A percentile compares a stretch with the other conserved stretches of the same genome.
Conservation (phyloP, 805 yeast species). For the Candida stauntonica region DNA sequence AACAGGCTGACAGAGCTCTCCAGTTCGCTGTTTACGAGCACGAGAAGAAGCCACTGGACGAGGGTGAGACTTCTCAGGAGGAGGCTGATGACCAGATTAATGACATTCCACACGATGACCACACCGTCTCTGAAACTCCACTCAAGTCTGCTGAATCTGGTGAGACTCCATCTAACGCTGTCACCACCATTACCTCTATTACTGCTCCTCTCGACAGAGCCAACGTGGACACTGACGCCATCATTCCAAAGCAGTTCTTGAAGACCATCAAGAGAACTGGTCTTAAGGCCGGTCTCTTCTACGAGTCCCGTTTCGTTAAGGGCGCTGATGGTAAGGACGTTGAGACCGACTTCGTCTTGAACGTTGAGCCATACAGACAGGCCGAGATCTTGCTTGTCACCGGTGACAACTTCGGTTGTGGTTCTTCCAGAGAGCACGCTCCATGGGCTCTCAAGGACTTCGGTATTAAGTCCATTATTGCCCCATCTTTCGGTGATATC, state of each 20-base stretch:
- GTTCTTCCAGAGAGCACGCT: slow-evolving; percentile 98
- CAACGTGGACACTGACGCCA: slow-evolving; percentile 97
- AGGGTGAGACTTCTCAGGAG: slow-evolving; percentile 45
- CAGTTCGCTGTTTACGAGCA: slow-evolving; percentile 71
- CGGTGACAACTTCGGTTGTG: slow-evolving; percentile 98
- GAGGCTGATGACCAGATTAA: slow-evolving; percentile 50
- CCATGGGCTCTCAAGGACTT: slow-evolving; percentile 99
- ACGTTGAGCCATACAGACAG: slow-evolving; percentile 74
- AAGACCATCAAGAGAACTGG: slow-evolving; percentile 98
- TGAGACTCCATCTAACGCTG: slow-evolving; percentile 59
- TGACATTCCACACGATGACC: slow-evolving; percentile 58
- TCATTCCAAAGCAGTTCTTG: slow-evolving; percentile 96
- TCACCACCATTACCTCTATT: slow-evolving; percentile 70
- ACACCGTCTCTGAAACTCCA: slow-evolving; percentile 35
- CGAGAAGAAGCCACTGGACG: slow-evolving; percentile 58
- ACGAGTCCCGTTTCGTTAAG: slow-evolving; percentile 78
- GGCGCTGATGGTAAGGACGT: slow-evolving; percentile 66
- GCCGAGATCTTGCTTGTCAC: slow-evolving; percentile 85
- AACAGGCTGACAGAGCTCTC: slow-evolving; percentile 51
- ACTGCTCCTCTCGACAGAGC: slow-evolving; percentile 95
- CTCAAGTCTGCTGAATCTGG: slow-evolving; percentile 29
- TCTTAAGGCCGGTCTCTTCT: slow-evolving; percentile 80
- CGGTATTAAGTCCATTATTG: slow-evolving; percentile 92
- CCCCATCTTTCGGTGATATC: slow-evolving; percentile 97
- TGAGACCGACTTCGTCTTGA: slow-evolving; percentile 86